These are phyloP conservation scores for Sideroxylon spinosum DNA, from an alignment of 179 eudicot genomes.

Conservation along the genomic window DNA sequence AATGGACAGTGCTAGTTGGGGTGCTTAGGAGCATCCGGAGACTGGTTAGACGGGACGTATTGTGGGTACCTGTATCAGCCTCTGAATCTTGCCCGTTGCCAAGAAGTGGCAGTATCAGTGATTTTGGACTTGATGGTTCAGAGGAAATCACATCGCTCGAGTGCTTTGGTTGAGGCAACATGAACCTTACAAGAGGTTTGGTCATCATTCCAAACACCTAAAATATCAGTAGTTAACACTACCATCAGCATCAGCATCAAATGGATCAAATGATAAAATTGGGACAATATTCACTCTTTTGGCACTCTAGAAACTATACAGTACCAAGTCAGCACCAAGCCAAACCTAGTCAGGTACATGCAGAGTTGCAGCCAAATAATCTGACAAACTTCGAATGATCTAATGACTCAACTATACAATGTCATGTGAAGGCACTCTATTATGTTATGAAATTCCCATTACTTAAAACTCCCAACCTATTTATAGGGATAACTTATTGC, in stretches of 20 bases:
- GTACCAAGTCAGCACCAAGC: too few relatives aligned
- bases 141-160: background rate
- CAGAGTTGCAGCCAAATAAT: too few relatives aligned
- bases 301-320: too few relatives aligned
- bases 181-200: slow-evolving; percentile 41
- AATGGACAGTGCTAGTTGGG: slow-evolving; percentile 40
- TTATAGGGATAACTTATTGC: too few relatives aligned
- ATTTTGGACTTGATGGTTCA: slow-evolving; percentile 36
- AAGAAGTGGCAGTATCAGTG: slow-evolving; percentile 36
- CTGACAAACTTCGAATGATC: too few relatives aligned
- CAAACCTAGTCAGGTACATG: too few relatives aligned
- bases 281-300: background rate
- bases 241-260: background rate
- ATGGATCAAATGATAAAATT: too few relatives aligned
- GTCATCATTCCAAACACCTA: slow-evolving; percentile 53
- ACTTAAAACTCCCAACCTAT: too few relatives aligned
- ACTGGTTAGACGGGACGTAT: slow-evolving; percentile 22
- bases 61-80: slow-evolving; percentile 8
- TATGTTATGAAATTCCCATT: too few relatives aligned
- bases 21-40: slow-evolving; percentile 38
- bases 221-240: background rate
- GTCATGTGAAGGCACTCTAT: too few relatives aligned
- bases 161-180: slow-evolving; percentile 28
- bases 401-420: too few relatives aligned
- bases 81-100: slow-evolving; percentile 23